Evolutionary conservation across 495 filamentous ascomycete species (phyloP), one percentile per base, ranked within the genome.

Genomic region (Cairneyella variabilis): DNA sequence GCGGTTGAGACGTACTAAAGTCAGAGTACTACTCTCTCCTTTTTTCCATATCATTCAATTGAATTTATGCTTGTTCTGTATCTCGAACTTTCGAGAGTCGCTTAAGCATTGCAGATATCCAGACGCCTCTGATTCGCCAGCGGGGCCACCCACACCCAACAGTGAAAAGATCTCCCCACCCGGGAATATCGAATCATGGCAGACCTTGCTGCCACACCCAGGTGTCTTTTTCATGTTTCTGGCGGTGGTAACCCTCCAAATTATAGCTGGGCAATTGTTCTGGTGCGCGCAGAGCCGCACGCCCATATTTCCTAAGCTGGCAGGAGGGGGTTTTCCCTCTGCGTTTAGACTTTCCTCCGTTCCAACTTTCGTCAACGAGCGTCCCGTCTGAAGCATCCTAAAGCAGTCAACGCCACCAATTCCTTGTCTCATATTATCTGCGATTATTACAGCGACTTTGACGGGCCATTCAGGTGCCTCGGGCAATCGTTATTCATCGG

Each of bases 61-160:
- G 7, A 27, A 10, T 11, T 21, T 32, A 27, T 22, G n/a, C 27
- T 50, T 11, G 25, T 9, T 25, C 18, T 21, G 7, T 5, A 38
- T 30, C 44, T 44, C 37, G 27, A 54, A 49, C 44, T 43, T 53
- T 58, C 45, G 50, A 58, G 39, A 12, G 39, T 51, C 52, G 51
- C 51, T 52, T 60, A 60, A 60, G 16, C 10, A 47, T 34, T 48
- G 48, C 57, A 60, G 51, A 48, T 39, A 20, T 45, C 48, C 12
- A 14, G 20, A 17, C 44, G 22, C 20, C 11, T 17, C 10, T 60
- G 57, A 56, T 60, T 60, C 52, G 57, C 32, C 37, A n/a, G 52
- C 36, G 34, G 12, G 34, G 22, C 16, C 57, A 51, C 47, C 39
- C 41, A 53, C 57, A 48, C 40, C 57, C 46, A 30, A 6, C 17